Conservation (phyloP, 148 eudicot genomes). For the Rhododendron henanense region DNA sequence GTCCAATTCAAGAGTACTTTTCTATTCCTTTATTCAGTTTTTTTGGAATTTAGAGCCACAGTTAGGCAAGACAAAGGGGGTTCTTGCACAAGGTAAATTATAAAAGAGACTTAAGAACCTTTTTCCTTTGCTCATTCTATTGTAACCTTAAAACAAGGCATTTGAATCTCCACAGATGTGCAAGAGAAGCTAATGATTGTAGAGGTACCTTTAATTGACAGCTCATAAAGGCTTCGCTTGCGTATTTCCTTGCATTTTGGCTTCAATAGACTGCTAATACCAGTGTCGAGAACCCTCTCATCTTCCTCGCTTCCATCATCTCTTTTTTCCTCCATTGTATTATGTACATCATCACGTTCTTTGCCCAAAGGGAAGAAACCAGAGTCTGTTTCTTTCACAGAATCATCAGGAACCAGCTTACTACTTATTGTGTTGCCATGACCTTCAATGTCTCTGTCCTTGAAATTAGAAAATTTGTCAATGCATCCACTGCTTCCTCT, state of each 20-base stretch:
- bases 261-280: slow-evolving; percentile 24
- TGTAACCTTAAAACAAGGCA: background rate
- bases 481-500: slow-evolving; percentile 16
- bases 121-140: background rate
- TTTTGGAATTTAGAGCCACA: background rate
- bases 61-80: background rate
- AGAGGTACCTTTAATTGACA: slow-evolving; percentile 41
- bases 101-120: background rate
- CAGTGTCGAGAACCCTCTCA: slow-evolving; percentile 3
- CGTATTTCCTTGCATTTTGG: slow-evolving; percentile 41
- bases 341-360: slow-evolving; percentile 12
- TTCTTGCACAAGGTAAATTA: background rate
- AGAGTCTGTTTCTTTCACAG: slow-evolving; percentile 17
- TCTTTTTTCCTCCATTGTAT: slow-evolving; percentile 13
- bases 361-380: slow-evolving; percentile 13
- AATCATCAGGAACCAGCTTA: slow-evolving; percentile 17
- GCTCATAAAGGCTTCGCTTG: slow-evolving; percentile 52
- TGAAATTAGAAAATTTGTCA: slow-evolving; percentile 17
- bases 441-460: slow-evolving; percentile 12
- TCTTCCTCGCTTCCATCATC: slow-evolving; percentile 13
- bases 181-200: slow-evolving; percentile 4
- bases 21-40: background rate
- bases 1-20: background rate
- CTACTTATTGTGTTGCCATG: background rate
- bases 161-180: background rate